Percentiles rank a stretch among this genome's conserved stretches.
phyloP scores from a whole-genome alignment of 441 rosid genomes.

The Bocquillonia castaneifolia region DNA sequence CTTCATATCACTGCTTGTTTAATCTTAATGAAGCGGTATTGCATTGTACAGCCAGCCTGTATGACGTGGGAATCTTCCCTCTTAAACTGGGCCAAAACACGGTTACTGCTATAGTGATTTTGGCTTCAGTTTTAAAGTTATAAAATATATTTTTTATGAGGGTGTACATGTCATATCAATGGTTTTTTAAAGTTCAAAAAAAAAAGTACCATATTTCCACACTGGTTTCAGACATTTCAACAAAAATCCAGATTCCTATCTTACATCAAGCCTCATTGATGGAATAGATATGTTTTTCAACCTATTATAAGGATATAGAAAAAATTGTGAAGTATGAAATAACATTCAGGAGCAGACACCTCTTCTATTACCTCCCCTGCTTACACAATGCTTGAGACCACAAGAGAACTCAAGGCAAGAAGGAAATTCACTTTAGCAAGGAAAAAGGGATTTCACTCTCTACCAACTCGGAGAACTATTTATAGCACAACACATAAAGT shows the following conservation, averaged over 20 bases:
- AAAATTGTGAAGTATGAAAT: neutral
- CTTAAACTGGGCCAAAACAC: too few species aligned
- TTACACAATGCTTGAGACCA: too few species aligned
- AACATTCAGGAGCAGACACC: too few species aligned
- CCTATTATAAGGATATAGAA: neutral
- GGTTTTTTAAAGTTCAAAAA: neutral
- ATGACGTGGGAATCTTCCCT: neutral
- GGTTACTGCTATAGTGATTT: neutral
- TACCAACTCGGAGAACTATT: neutral
- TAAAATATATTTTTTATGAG: too few species aligned
- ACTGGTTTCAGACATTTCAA: neutral
- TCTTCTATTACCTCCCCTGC: too few species aligned
- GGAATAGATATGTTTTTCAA: neutral
- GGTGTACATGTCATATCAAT: too few species aligned
- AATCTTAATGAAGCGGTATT: neutral
- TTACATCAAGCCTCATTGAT: neutral
- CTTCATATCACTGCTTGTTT: neutral
- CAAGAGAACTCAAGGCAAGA: too few species aligned
- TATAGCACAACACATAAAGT: neutral
- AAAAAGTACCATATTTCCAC: neutral
- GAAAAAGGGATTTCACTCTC: too few species aligned
- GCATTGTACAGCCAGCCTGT: neutral
- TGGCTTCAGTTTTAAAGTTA: neutral
- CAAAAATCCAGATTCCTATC: neutral
- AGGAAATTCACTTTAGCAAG: neutral